Base-by-base conservation (phyloP, 768 basidiomycete species). In the Holtermannia corniformis region DNA sequence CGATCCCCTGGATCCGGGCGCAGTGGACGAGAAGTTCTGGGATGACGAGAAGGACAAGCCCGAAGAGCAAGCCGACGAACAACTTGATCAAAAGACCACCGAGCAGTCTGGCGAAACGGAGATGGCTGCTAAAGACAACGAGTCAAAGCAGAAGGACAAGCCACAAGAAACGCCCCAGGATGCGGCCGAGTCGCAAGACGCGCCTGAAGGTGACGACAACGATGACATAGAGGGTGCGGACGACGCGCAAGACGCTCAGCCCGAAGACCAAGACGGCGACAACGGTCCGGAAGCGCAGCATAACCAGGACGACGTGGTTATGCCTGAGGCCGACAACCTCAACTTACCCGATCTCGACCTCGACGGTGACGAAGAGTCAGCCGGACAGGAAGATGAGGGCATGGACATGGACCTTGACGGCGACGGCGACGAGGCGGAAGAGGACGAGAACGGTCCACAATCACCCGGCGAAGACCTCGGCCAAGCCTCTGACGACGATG, bases 21-120 rank as follows among this genome's bases (percentile, higher is more conserved):
- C 84, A 0, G 80, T 95, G 14, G 93, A 97, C 65, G 93, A 99
- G 75, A 96, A 97, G 75, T 76, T 99, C 60, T 97, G 95, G 93
- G 90, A 86, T 19, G 87, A 92, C 57, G 85, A 93, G 49, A 62
- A 71, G 27, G 57, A 60, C 19, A 56, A 61, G 28, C 66, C 68
- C n/a, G 58, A 75, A 42, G 61, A 74, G 44, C 69, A 80, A 3
- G 76, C 79, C 23, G 65, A 77, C 13, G 73, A 78, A 20, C 80
- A 82, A 66, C 74, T 78, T 21, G 75, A 81, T 51, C 74, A 85
- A 57, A 82, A 86, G 57, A 79, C 77, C 3, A 47, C 66, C 32
- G 55, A 69, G 54, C 56, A 72, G 44, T 51, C 81, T 82, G 32
- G 74, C 74, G 65, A 78, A 44, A 80, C 84, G 5, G 88, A 93